Percentiles rank a stretch among this genome's conserved stretches.
Evolutionary conservation across 2,329 filamentous ascomycete species (phyloP).

Genomic region (Stagonosporopsis vannaccii): DNA sequence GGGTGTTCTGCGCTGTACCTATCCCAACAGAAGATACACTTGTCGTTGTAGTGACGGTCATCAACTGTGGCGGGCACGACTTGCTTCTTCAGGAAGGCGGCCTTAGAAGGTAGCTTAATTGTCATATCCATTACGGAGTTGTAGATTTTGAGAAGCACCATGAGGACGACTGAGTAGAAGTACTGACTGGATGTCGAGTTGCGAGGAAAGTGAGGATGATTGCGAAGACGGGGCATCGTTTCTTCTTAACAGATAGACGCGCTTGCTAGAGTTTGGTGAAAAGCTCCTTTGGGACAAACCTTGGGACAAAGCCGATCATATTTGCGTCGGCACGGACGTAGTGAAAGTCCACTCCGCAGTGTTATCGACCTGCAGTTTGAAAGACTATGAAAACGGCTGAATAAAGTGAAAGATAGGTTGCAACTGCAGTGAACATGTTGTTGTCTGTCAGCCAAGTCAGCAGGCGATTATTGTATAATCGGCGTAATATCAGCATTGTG

Average conservation of each 20-base stretch:
- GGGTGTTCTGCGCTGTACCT: conserved; percentile 21
- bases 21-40: conserved; percentile 23
- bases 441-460: neutral
- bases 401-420: neutral
- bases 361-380: too few species aligned
- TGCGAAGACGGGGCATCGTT: neutral
- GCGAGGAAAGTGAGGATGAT: neutral
- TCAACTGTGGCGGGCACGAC: conserved; percentile 20
- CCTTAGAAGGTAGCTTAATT: conserved; percentile 4
- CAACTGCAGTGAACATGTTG: neutral
- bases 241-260: neutral
- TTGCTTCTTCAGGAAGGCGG: conserved; percentile 11
- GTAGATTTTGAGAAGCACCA: neutral
- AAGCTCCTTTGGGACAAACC: too few species aligned
- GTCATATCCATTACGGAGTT: conserved; percentile 5
- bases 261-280: neutral
- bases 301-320: neutral
- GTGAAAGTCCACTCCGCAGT: neutral
- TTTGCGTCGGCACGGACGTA: neutral
- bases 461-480: neutral
- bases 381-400: neutral
- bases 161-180: neutral
- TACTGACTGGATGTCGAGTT: neutral
- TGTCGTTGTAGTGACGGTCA: conserved; percentile 23
- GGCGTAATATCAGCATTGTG: neutral